Evolutionary conservation across 352 stramenopile genomes (phyloP).

Genomic region (Phytopythium mirpurense): DNA sequence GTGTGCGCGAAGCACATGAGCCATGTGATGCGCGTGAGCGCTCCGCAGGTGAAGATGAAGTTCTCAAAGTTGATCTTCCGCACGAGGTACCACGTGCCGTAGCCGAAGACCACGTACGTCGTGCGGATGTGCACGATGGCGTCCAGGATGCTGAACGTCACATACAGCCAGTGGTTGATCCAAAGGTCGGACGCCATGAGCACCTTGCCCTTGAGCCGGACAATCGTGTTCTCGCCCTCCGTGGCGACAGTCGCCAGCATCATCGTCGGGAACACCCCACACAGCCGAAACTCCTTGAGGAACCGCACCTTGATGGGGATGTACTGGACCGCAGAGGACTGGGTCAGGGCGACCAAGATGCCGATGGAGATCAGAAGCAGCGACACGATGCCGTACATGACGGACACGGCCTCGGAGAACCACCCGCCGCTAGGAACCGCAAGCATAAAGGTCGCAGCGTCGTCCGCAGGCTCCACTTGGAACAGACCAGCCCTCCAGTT

Average conservation of each 20-base stretch:
- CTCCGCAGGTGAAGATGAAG: constrained; percentile 30
- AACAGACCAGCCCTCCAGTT: constrained; percentile 17
- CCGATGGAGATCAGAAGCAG: constrained; percentile 17
- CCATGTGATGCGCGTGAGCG: constrained; percentile 30
- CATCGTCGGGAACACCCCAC: constrained; percentile 13
- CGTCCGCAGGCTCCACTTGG: constrained; percentile 12
- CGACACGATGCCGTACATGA: constrained; percentile 20
- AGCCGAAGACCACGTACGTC: constrained; percentile 26
- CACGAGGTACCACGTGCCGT: constrained; percentile 26
- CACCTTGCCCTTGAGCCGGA: constrained; percentile 15
- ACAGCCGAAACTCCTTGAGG: constrained; percentile 1
- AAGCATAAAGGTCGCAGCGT: constrained; percentile 6
- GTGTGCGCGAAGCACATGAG: constrained; percentile 28
- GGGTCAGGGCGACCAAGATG: constrained; percentile 6
- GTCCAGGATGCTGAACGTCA: constrained; percentile 27
- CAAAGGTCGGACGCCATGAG: constrained; percentile 30
- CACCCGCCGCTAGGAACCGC: constrained; percentile 13
- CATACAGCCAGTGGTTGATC: constrained; percentile 44
- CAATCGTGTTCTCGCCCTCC: constrained; percentile 5
- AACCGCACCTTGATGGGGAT: constrained; percentile 11
- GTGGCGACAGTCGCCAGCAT: constrained; percentile 2
- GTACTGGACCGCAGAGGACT: constrained; percentile 11
- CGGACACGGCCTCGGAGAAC: constrained; percentile 11
- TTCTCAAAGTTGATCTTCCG: constrained; percentile 21
- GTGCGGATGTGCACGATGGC: constrained; percentile 18